Conservation (phyloP, 208 protist species). For the Endotrypanum monterogeii region DNA sequence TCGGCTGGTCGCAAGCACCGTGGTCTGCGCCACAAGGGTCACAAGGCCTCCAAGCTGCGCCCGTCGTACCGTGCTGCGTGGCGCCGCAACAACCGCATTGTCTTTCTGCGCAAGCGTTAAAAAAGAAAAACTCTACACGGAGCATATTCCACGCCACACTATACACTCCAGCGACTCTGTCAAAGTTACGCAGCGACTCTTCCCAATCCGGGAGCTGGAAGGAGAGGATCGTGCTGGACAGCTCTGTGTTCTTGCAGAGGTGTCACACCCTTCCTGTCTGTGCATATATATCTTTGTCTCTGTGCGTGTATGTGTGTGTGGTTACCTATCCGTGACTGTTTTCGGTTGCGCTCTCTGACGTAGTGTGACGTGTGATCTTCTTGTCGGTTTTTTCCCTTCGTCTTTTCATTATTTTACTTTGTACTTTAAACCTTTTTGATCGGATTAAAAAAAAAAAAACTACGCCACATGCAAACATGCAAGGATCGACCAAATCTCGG, state of each 20-base stretch:
- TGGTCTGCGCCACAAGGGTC: slow-evolving; percentile 96
- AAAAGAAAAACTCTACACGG: background rate
- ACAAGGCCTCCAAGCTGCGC: slow-evolving; percentile 94
- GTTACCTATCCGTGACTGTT: no score
- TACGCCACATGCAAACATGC: no score
- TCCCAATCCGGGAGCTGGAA: background rate
- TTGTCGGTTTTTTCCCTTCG: no score
- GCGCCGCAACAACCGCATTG: slow-evolving; percentile 98
- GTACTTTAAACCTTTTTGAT: no score
- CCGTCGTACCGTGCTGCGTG: slow-evolving; percentile 96
- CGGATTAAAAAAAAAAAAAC: no score
- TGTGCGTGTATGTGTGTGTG: no score
- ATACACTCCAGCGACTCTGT: background rate
- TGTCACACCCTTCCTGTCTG: no score
- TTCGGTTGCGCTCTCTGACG: no score
- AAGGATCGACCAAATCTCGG: no score
- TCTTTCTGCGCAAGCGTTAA: slow-evolving; percentile 84
- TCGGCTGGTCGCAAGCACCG: slow-evolving; percentile 96
- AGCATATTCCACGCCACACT: background rate
- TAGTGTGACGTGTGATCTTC: no score
- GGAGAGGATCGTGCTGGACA: background rate
- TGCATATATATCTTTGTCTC: no score
- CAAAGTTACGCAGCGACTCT: background rate
- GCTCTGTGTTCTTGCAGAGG: background rate
- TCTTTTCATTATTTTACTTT: no score